Evolutionary conservation across 2,329 filamentous ascomycete genomes (phyloP), one percentile per base, ranked within the genome.

Genomic region (Gaeumannomyces sp.): DNA sequence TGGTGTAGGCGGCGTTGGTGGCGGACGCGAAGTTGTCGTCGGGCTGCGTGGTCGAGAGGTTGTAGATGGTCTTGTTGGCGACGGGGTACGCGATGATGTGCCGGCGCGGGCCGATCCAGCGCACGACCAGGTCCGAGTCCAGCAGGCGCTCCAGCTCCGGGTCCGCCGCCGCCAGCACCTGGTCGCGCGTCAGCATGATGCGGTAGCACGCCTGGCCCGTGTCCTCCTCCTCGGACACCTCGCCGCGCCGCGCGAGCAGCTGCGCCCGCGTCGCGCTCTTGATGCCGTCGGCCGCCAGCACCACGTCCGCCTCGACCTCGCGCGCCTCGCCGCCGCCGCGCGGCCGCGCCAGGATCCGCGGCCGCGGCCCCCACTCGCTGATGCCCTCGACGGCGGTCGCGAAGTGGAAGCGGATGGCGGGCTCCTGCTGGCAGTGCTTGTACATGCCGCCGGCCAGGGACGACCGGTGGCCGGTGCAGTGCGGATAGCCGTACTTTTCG

Each of bases 61-160:
- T 89, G 76, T 88, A 89, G 70, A 88, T 82, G 50, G 80, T 81
- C 71, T 91, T 86, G 71, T 81, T 84, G 67, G 85, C 82, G 59
- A 94, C 87, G 0, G 90, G 87, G 73, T 93, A 94, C 0, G 89
- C 89, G 70, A 93, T 91, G 73, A 92, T 89, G 75, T 93, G 91
- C 1, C 89, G 83, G 69, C 85, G 85, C 72, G 87, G 86, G 38
- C 90, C 90, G 63, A 93, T 89, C 90, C 90, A 93, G 62, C 91
- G 84, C 56, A 87, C 88, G 3, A 89, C 89, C 61, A 83, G 80
- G 70, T 92, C 84, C 59, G 82, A 80, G 69, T 91, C 85, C 28
- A 93, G 80, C 13, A 93, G 81, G n/a, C 77, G 81, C 64, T 89
- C 78, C 61, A 92, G 79, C 68, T 91, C 88, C 0, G 89, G 83